Evolutionary conservation across 148 eudicot species (phyloP).

Genomic region (Nepenthes gracilis): DNA sequence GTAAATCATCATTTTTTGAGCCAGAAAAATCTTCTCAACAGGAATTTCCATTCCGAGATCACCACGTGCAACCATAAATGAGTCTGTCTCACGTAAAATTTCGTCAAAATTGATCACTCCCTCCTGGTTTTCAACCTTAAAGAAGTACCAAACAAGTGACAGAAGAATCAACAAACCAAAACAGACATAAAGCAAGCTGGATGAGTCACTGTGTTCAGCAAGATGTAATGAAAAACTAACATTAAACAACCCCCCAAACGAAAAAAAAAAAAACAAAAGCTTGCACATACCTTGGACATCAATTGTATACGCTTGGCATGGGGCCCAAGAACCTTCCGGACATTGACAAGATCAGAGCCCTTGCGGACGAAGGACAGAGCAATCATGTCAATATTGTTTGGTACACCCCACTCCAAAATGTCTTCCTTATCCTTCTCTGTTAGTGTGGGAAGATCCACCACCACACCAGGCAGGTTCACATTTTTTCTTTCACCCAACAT

Average conservation of each 20-base stretch:
- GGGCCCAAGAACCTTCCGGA: slow-evolving; percentile 54
- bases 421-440: slow-evolving; percentile 71
- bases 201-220: background rate
- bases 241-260: background rate
- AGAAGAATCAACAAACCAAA: background rate
- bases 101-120: slow-evolving; percentile 82
- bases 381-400: slow-evolving; percentile 69
- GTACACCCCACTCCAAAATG: slow-evolving; percentile 66
- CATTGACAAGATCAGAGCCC: slow-evolving; percentile 68
- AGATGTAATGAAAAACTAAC: no score
- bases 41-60: slow-evolving; percentile 94
- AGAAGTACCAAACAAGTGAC: slow-evolving; percentile 1
- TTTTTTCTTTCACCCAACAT: slow-evolving; percentile 55
- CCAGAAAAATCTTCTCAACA: slow-evolving; percentile 75
- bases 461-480: slow-evolving; percentile 67
- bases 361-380: slow-evolving; percentile 69
- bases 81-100: slow-evolving; percentile 67
- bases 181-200: background rate
- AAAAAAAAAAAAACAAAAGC: background rate
- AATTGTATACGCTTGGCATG: slow-evolving; percentile 48
- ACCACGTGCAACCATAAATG: slow-evolving; percentile 92
- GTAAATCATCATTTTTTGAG: slow-evolving; percentile 87
- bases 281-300: slow-evolving; percentile 50
- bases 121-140: slow-evolving; percentile 81
- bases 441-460: slow-evolving; percentile 67